Evolutionary conservation across 331 rosid genomes (phyloP), one percentile per base, ranked within the genome.

Genomic region (Acacia concinna): DNA sequence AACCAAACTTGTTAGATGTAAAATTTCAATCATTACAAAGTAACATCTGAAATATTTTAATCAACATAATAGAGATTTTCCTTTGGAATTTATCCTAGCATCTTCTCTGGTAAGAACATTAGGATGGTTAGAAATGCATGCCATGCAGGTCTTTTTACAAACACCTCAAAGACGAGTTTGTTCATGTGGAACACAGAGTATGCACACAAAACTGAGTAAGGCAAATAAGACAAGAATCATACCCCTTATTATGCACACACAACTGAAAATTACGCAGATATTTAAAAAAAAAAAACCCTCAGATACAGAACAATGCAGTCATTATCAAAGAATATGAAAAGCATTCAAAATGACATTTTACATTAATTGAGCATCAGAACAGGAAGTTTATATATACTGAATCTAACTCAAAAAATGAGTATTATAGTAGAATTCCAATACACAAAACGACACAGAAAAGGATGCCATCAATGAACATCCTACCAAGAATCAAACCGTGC

Each of bases 91-190:
- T 71, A 17, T 20, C 34, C 44, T 41, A 47, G 44, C 25, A 23
- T 20, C 59, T 51, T 51, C 60, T 14, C 8, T 52, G 13, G 21
- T 52, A 52, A 52, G 28, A 8, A 52, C 28, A 68, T 27, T 15
- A 23, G 57, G 49, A 43, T 32, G 13, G 13, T 43, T 11, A 69
- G 63, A 32, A 44, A 20, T 46, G 65, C 15, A 83, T 37, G 63
- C 41, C 83, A 56, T 0, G 0, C 2, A 35, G 83, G 74, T 27
- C 40, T 77, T 84, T 13, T 30, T 46, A 68, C 89, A 75, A 87
- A 78, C 86, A 85, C 79, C 86, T 86, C 5, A 5, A 59, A 25
- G 77, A 67, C 30, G 57, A 63, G 21, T 59, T 49, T 30, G 44
- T 41, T 70, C n/a, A 31, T 30, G 56, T 25, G 14, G 8, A 38